Conservation (phyloP, 495 filamentous ascomycete genomes). For the Penicillium lagena region DNA sequence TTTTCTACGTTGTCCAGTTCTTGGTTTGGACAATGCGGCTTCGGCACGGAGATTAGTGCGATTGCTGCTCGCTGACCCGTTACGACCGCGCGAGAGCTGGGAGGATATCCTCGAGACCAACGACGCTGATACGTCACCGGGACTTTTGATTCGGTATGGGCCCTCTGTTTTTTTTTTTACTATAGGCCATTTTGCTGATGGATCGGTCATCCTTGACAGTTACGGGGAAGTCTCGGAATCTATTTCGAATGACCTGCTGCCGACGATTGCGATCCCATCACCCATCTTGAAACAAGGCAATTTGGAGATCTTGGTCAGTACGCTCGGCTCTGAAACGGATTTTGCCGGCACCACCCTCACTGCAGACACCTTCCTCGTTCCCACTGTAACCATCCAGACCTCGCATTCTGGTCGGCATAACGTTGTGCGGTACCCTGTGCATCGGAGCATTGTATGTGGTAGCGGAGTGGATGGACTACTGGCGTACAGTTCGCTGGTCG, state of each 20-base stretch:
- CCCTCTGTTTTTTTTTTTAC: not conserved
- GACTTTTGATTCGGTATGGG: conserved; percentile 52
- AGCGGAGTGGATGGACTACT: conserved; percentile 54
- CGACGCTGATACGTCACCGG: conserved; percentile 36
- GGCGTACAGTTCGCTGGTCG: conserved; percentile 40
- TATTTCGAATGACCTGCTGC: conserved; percentile 40
- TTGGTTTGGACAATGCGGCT: conserved; percentile 42
- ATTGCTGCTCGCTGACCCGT: conserved; percentile 70
- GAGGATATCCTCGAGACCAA: conserved; percentile 56
- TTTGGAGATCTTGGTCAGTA: conserved; percentile 73
- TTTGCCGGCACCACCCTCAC: conserved; percentile 43
- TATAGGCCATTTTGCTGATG: not conserved
- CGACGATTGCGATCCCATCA: conserved; percentile 60
- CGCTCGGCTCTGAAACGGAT: conserved; percentile 35
- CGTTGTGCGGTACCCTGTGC: conserved; percentile 74
- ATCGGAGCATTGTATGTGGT: conserved; percentile 70
- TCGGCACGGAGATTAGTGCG: conserved; percentile 57
- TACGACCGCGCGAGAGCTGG: conserved; percentile 59
- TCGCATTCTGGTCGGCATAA: conserved; percentile 53
- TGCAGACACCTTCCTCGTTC: conserved; percentile 56
- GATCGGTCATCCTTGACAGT: conserved; percentile 16
- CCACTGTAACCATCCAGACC: conserved; percentile 60
- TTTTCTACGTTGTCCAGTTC: conserved; percentile 27
- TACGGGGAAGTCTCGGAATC: conserved; percentile 46
- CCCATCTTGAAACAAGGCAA: conserved; percentile 58